A percentile compares a stretch with the other conserved stretches of the same genome.
Conservation (phyloP, 495 filamentous ascomycete genomes). For the Aspergillus biplanus region DNA sequence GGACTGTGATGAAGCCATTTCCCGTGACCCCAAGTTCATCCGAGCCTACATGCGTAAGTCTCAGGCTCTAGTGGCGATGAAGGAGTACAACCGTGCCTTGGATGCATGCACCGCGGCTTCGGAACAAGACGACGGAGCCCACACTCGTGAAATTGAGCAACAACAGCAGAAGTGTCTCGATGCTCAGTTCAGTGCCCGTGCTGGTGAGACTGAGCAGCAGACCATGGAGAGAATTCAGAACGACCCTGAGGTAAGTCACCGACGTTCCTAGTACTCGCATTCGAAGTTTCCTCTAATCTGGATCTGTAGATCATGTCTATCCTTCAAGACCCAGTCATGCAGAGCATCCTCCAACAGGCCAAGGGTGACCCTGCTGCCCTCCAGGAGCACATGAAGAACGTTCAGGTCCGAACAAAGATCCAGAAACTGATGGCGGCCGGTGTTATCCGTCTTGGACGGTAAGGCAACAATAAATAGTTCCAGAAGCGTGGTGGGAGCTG, state of each 20-base stretch:
- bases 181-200: conserved; percentile 83
- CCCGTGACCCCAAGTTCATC: conserved; percentile 91
- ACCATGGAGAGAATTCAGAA: conserved; percentile 88
- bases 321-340: conserved; percentile 95
- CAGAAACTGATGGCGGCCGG: conserved; percentile 91
- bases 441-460: conserved; percentile 81
- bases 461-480: conserved; percentile 8
- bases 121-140: conserved; percentile 76
- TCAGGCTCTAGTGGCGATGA: conserved; percentile 92
- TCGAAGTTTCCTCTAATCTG: conserved; percentile 37
- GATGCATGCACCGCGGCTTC: conserved; percentile 85
- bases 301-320: conserved; percentile 76
- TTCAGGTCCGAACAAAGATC: conserved; percentile 78
- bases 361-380: conserved; percentile 91
- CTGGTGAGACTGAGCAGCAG: conserved; percentile 96
- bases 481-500: too few species aligned
- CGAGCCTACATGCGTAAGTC: conserved; percentile 94
- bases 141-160: conserved; percentile 87
- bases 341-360: conserved; percentile 93
- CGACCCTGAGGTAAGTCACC: conserved; percentile 82
- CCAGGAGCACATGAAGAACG: conserved; percentile 96
- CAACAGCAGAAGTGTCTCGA: conserved; percentile 93
- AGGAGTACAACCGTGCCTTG: conserved; percentile 91
- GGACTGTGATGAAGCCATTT: conserved; percentile 90
- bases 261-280: neutral